Base-by-base conservation (phyloP, 2,329 filamentous ascomycete genomes). In the Colletotrichum graminicola region DNA sequence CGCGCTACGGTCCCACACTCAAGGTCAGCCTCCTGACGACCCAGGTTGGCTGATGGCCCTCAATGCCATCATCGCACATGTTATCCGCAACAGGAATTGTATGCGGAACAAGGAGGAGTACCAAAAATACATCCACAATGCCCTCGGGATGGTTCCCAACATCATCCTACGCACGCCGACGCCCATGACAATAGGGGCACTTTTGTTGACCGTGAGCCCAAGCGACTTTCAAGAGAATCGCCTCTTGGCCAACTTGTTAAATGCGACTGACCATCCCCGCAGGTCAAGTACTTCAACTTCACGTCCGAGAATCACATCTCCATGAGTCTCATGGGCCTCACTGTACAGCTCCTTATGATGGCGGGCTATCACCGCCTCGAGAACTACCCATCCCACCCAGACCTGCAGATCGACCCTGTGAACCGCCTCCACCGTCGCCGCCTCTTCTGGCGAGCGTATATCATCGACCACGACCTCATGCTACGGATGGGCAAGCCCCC, bases 31-130 rank as follows among this genome's bases (percentile, higher is more conserved):
- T 26, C 55, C 41, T 0, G 29, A 65, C 1, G 68, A 71, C 16
- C 68, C 68, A 1, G 68, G 68, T 23, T 71, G 68, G 65, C 59
- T 65, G 8, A 68, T 71, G 68, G 68, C 68, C 6, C 29, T 71
- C 14, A 68, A 71, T 39, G 43, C 26, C 16, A 71, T 71, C 14
- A 32, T 71, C 32, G 68, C 68, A 5, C 36, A 60, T 11, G 55
- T 54, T 1, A 21, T 71, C 3, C 65, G 65, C 59, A 63, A 60
- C 52, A 68, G 65, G 32, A 63, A 49, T 45, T 21, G 51, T 5
- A 71, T 71, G 68, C 65, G 59, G 5, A 63, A 71, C 34, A 68
- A 54, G 45, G 65, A 68, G 5, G 68, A 71, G 21, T 68, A 63
- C 36, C 64, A 71, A 16, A 68, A 59, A n/a, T 71, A 71, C 54